Evolutionary conservation across 2,329 filamentous ascomycete species (phyloP).

Genomic region (Aspergillus oerlinghausenensis): DNA sequence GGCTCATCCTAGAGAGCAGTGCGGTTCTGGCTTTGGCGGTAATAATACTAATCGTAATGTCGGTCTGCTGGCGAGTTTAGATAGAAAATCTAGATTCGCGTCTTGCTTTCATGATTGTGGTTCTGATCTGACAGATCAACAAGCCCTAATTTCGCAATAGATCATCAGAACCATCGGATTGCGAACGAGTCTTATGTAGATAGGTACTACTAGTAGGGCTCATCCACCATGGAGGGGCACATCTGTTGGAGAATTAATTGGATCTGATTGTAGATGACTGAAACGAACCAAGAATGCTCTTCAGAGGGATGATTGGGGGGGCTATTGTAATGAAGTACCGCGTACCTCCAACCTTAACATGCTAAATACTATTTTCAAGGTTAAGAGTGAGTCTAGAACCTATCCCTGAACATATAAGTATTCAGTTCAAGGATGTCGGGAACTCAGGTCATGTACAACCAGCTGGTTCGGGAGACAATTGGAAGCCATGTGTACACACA

Average conservation of each 20-base stretch:
- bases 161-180: neutral
- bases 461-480: neutral
- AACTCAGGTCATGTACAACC: neutral
- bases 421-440: neutral
- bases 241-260: neutral
- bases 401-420: neutral
- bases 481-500: neutral
- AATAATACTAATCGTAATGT: neutral
- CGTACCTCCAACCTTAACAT: neutral
- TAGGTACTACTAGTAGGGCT: neutral
- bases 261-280: neutral
- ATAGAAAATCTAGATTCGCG: slow-evolving; percentile 8
- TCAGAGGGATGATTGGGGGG: neutral
- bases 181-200: neutral
- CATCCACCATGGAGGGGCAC: neutral
- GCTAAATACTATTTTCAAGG: neutral
- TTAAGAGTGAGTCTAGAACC: neutral
- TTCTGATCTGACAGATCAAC: slow-evolving; percentile 17
- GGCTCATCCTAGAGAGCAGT: neutral
- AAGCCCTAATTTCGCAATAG: slow-evolving; percentile 9
- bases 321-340: neutral
- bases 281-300: neutral
- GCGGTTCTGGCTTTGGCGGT: slow-evolving; percentile 11
- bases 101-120: slow-evolving; percentile 1
- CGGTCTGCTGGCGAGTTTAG: slow-evolving; percentile 5